Percentiles rank a stretch among this genome's conserved stretches.
Evolutionary conservation across 2,329 filamentous ascomycete genomes (phyloP).

Genomic region (Didymellaceae sp.): DNA sequence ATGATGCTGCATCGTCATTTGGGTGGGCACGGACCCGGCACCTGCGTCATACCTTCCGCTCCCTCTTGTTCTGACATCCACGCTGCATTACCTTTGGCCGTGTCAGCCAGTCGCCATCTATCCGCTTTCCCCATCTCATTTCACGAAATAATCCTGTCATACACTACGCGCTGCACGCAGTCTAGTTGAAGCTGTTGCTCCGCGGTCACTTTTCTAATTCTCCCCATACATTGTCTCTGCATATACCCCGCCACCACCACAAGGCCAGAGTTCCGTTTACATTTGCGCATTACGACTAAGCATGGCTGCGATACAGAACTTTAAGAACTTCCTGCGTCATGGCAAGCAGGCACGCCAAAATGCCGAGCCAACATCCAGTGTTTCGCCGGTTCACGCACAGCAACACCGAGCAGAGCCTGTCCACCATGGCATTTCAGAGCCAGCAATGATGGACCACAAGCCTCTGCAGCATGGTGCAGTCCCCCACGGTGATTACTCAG

Average conservation of each 20-base stretch:
- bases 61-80: constrained; percentile 32
- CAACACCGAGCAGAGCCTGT: constrained; percentile 62
- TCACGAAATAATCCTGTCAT: constrained; percentile 20
- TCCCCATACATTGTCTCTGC: constrained; percentile 20
- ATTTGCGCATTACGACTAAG: constrained; percentile 25
- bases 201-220: constrained; percentile 18
- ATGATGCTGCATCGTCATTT: constrained; percentile 41
- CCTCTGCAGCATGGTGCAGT: constrained; percentile 60
- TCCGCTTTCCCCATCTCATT: constrained; percentile 18
- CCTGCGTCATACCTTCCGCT: constrained; percentile 26
- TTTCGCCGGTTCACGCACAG: constrained; percentile 67
- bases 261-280: constrained; percentile 21
- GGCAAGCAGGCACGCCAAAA: constrained; percentile 89
- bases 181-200: constrained; percentile 26
- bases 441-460: constrained; percentile 63
- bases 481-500: constrained; percentile 64
- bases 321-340: constrained; percentile 98
- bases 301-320: constrained; percentile 84
- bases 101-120: constrained; percentile 26
- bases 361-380: constrained; percentile 67
- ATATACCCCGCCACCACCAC: constrained; percentile 26
- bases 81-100: constrained; percentile 31
- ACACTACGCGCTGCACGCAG: constrained; percentile 21
- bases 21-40: constrained; percentile 16
- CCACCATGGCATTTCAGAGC: constrained; percentile 65